phyloP scores from a whole-genome alignment of 306 rosid species.

The Prunus mume region DNA sequence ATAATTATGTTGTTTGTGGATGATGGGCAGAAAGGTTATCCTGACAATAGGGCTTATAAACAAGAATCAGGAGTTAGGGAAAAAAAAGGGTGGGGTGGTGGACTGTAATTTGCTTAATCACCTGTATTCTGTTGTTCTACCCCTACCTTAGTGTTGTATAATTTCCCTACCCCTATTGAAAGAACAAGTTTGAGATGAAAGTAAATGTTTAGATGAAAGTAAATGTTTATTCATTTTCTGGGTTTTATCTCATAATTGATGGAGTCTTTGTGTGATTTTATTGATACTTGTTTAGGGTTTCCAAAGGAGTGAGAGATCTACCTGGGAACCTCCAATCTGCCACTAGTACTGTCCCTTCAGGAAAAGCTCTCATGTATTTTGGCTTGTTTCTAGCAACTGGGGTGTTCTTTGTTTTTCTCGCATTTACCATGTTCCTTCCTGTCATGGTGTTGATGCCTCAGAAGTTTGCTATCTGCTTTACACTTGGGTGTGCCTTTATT shows the following conservation, averaged over 20 bases:
- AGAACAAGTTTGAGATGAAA: neutral
- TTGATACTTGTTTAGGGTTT: slow-evolving; percentile 52
- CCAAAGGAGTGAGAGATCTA: slow-evolving; percentile 92
- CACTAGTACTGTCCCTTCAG: slow-evolving; percentile 80
- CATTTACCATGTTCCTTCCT: slow-evolving; percentile 91
- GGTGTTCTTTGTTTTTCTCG: slow-evolving; percentile 81
- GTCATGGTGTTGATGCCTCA: slow-evolving; percentile 91
- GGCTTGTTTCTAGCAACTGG: slow-evolving; percentile 77
- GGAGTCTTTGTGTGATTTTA: slow-evolving; percentile 7
- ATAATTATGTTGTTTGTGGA: neutral
- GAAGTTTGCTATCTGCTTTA: slow-evolving; percentile 89
- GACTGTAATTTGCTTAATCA: neutral
- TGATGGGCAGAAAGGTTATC: neutral
- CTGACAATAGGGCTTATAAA: neutral
- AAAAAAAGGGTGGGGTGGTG: neutral
- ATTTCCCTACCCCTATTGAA: neutral
- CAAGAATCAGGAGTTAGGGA: neutral
- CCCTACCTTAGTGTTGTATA: neutral
- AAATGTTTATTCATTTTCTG: neutral
- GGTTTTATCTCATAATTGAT: neutral
- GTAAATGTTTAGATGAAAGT: neutral
- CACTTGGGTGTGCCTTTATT: slow-evolving; percentile 85
- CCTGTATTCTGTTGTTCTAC: neutral
- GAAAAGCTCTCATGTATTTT: slow-evolving; percentile 86
- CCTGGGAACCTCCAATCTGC: slow-evolving; percentile 85